These are phyloP conservation scores for Thielaviopsis populi DNA, from an alignment of 2,329 filamentous ascomycete genomes.

Conservation along the genomic window DNA sequence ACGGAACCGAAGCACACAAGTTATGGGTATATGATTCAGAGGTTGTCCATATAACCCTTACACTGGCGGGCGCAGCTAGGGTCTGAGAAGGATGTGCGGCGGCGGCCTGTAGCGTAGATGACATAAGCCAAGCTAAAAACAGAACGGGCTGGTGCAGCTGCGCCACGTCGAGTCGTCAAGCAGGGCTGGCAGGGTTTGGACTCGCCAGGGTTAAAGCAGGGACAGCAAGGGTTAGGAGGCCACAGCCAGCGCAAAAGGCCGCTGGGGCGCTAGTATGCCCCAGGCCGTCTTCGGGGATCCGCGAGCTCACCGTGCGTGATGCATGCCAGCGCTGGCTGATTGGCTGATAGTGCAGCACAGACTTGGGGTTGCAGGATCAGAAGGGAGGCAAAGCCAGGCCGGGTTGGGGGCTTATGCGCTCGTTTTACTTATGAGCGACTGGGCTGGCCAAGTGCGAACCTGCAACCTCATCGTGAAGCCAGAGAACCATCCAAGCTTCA, in stretches of 20 bases:
- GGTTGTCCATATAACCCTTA: not conserved
- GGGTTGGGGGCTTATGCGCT: too few species aligned
- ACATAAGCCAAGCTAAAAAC: too few species aligned
- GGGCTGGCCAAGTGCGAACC: not conserved
- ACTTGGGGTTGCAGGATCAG: not conserved
- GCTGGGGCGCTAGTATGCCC: not conserved
- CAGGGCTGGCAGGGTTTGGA: too few species aligned
- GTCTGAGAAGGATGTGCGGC: not conserved
- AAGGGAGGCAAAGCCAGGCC: not conserved
- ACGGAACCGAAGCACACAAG: too few species aligned
- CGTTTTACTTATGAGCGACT: not conserved
- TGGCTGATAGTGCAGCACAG: not conserved
- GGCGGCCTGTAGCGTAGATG: too few species aligned
- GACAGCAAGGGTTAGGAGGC: not conserved
- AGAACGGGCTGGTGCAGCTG: too few species aligned
- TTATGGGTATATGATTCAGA: too few species aligned
- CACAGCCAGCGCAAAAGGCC: not conserved
- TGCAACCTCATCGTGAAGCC: not conserved
- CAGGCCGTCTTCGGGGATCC: not conserved
- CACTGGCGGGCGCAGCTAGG: not conserved
- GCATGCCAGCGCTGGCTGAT: not conserved
- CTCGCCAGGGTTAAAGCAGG: not conserved
- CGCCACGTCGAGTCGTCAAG: not conserved
- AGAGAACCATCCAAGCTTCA: constrained; percentile 2
- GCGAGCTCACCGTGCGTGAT: constrained; percentile 4